phyloP scores from a whole-genome alignment of 306 rosid genomes.

The Glycyrrhiza uralensis region DNA sequence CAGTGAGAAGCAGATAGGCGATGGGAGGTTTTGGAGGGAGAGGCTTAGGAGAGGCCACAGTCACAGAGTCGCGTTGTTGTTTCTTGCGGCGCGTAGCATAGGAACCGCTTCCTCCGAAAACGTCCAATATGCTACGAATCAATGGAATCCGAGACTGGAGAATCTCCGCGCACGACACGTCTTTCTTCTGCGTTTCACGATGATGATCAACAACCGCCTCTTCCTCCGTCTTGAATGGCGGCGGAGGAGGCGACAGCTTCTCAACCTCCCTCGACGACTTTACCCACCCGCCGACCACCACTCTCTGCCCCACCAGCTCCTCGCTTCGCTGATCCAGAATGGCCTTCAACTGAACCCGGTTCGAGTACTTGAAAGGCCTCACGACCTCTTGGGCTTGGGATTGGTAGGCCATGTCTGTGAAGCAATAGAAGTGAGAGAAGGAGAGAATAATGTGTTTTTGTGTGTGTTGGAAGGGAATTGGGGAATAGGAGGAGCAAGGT shows the following conservation, averaged over 20 bases:
- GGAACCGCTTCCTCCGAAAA: constrained; percentile 39
- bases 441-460: neutral
- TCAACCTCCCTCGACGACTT: constrained; percentile 63
- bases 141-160: constrained; percentile 73
- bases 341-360: constrained; percentile 59
- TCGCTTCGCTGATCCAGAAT: constrained; percentile 40
- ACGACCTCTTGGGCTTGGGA: too few species aligned
- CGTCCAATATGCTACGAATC: constrained; percentile 49
- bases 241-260: neutral
- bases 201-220: too few species aligned
- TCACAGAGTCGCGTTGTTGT: too few species aligned
- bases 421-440: neutral
- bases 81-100: constrained; percentile 33
- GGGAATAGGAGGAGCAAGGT: constrained; percentile 14
- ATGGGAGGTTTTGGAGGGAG: constrained; percentile 37
- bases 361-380: constrained; percentile 45
- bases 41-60: constrained; percentile 17
- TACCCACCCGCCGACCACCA: constrained; percentile 88
- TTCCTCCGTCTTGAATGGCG: neutral
- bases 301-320: constrained; percentile 41
- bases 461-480: neutral
- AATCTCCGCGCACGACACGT: constrained; percentile 61
- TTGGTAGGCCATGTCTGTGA: constrained; percentile 30
- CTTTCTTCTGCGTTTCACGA: constrained; percentile 17
- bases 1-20: constrained; percentile 54